These are phyloP conservation scores for Amanita rimosa DNA, from an alignment of 768 basidiomycete genomes.

Conservation along the genomic window DNA sequence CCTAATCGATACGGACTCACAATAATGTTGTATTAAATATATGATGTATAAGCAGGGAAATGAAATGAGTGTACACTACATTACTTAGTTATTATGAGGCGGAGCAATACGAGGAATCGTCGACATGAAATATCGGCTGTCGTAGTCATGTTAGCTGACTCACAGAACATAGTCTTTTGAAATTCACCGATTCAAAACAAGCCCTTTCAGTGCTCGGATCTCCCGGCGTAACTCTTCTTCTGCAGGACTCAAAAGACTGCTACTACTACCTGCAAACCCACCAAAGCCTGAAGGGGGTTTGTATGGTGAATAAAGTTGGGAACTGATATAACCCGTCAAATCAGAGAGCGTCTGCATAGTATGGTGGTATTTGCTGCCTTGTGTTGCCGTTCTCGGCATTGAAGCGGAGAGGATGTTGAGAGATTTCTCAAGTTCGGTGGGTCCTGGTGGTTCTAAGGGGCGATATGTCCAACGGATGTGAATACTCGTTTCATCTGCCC, in stretches of 20 bases:
- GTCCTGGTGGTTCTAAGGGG: constrained; percentile 19
- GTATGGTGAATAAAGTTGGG: constrained; percentile 54
- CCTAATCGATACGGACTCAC: constrained; percentile 4
- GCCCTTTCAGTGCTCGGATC: constrained; percentile 67
- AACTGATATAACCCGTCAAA: constrained; percentile 70
- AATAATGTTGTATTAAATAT: neutral
- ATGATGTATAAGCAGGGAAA: too few species aligned
- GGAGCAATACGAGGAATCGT: constrained; percentile 13
- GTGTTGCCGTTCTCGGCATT: constrained; percentile 23
- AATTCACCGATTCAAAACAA: constrained; percentile 62
- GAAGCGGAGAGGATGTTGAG: constrained; percentile 22
- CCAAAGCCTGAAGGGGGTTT: constrained; percentile 20
- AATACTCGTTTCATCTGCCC: constrained; percentile 10
- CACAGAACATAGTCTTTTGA: neutral
- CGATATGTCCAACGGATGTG: constrained; percentile 26
- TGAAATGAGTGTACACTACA: too few species aligned
- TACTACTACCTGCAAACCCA: constrained; percentile 13
- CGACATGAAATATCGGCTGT: constrained; percentile 31
- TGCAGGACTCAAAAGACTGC: constrained; percentile 22
- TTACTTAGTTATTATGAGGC: too few species aligned
- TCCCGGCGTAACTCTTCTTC: constrained; percentile 68
- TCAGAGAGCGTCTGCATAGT: constrained; percentile 57
- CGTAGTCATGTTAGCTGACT: neutral
- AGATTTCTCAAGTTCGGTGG: constrained; percentile 27
- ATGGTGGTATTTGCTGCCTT: constrained; percentile 37